phyloP scores from a whole-genome alignment of 768 basidiomycete species.

The Candolleomyces eurysporus region DNA sequence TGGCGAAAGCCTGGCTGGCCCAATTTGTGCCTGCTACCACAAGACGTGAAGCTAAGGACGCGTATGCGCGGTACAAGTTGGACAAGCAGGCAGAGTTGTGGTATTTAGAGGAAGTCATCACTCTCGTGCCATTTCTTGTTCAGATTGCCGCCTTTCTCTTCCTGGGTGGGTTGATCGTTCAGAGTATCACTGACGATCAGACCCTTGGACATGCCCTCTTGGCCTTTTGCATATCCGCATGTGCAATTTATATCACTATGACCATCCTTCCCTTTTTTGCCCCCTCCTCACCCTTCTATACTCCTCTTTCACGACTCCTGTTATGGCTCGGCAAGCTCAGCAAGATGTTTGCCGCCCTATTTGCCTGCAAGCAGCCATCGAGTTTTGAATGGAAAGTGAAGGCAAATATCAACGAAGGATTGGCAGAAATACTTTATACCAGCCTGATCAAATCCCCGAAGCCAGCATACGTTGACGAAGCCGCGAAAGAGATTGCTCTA shows the following conservation, averaged over 20 bases:
- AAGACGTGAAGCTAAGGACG: slow-evolving; percentile 14
- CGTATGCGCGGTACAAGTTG: too few relatives aligned
- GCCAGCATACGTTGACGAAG: not conserved
- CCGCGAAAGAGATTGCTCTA: not conserved
- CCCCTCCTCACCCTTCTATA: slow-evolving; percentile 1
- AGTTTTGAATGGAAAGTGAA: not conserved
- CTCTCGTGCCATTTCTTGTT: too few relatives aligned
- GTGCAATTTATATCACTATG: not conserved
- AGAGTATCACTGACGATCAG: not conserved
- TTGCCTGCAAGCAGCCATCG: too few relatives aligned
- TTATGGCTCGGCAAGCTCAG: too few relatives aligned
- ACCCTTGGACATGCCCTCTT: too few relatives aligned
- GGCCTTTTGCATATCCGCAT: not conserved
- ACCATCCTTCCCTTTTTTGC: slow-evolving; percentile 1
- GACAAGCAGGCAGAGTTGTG: too few relatives aligned
- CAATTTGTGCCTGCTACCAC: slow-evolving; percentile 16
- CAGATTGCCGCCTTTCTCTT: slow-evolving; percentile 18
- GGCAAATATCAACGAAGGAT: too few relatives aligned
- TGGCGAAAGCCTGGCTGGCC: slow-evolving; percentile 21
- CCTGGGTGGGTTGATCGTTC: slow-evolving; percentile 14
- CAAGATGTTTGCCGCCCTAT: too few relatives aligned
- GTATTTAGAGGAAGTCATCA: too few relatives aligned
- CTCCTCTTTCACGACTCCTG: slow-evolving; percentile 1
- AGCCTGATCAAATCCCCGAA: not conserved
- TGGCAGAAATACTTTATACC: not conserved